Base-by-base conservation (phyloP, 2,329 filamentous ascomycete genomes). In the Neopestalotiopsis clavispora region DNA sequence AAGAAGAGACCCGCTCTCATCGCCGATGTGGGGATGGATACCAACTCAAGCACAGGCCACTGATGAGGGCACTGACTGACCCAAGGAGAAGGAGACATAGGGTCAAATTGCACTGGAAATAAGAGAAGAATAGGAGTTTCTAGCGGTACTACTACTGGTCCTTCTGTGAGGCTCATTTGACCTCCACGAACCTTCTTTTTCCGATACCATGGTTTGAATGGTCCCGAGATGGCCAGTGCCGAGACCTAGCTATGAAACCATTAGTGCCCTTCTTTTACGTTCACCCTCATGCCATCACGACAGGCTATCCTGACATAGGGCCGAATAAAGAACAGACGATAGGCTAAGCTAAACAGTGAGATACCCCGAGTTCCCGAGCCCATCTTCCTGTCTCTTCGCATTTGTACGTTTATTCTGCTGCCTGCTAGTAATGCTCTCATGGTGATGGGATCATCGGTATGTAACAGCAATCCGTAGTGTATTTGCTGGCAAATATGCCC, bases 241-340 rank as follows among this genome's bases (percentile, higher is more conserved):
- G 59, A 62, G 59, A 34, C 32, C 32, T 62, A 34, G 30, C 59
- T 38, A 62, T 38, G 59, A 62, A 62, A 62, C 30, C 32, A 42
- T 62, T 62, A 42, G 59, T 42, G 34, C 34, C 6, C 59, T 62
- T 14, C 13, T 10, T 34, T 42, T 62, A 62, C 59, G n/a, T 30
- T 40, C 59, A 62, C 59, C 30, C 59, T 38, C 59, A 34, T 38
- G 30, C 5, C 28, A 30, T 34, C 34, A 34, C 30, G 30, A 34
- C 59, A 34, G 59, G 59, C 32, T 4, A 62, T 40, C 59, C 59
- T 62, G 28, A 59, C 59, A 62, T 62, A 62, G 59, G 59, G 59
- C 59, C 59, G 59, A 62, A 38, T 62, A 30, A 20, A 23, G n/a
- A 34, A 34, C 32, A 42, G 14, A 52, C 17, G 59, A 59, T 23